Evolutionary conservation across 352 stramenopile species (phyloP).

Genomic region (Phytophthora fragariaefolia): DNA sequence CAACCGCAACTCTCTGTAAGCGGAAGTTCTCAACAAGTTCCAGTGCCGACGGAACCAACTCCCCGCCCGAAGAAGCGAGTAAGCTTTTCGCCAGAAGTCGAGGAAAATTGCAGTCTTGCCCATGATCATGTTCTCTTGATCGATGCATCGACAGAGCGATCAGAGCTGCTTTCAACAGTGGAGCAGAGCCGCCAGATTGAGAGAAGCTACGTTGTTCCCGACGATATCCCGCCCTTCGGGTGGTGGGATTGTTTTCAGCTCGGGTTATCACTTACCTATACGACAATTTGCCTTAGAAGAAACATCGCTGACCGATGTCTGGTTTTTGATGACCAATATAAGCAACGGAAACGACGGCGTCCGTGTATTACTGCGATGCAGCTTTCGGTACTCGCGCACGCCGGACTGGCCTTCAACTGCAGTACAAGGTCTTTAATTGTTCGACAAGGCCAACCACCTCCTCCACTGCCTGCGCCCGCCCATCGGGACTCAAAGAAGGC

Average conservation of each 20-base stretch:
- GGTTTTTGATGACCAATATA: constrained; percentile 35
- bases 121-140: constrained; percentile 32
- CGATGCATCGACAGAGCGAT: constrained; percentile 14
- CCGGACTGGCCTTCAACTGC: constrained; percentile 49
- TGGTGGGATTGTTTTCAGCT: constrained; percentile 62
- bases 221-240: constrained; percentile 55
- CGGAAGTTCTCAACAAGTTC: neutral
- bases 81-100: constrained; percentile 27
- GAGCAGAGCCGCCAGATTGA: constrained; percentile 53
- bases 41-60: constrained; percentile 1
- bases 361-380: constrained; percentile 33
- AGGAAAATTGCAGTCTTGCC: constrained; percentile 12
- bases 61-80: constrained; percentile 24
- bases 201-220: constrained; percentile 46
- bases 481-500: constrained; percentile 21
- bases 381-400: constrained; percentile 39
- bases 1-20: neutral
- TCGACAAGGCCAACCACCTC: constrained; percentile 27
- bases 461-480: neutral
- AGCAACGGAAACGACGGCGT: constrained; percentile 11
- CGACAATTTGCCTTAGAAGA: constrained; percentile 52
- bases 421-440: constrained; percentile 46
- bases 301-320: constrained; percentile 54
- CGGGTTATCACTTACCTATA: constrained; percentile 55
- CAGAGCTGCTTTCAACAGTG: constrained; percentile 20